Evolutionary conservation across 352 stramenopile species (phyloP).

Genomic region (Phytophthora pluvialis): DNA sequence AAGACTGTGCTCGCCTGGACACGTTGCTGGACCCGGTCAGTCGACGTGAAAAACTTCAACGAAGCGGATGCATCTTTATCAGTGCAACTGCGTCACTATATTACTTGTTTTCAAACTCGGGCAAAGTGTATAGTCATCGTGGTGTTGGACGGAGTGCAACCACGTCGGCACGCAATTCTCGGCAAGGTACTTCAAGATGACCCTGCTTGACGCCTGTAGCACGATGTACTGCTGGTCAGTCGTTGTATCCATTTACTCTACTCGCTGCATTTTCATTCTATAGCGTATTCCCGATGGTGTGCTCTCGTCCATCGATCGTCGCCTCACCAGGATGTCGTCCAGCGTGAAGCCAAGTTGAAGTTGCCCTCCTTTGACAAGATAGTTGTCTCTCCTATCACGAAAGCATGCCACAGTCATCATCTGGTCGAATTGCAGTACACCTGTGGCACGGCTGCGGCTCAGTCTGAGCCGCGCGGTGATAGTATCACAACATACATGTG

Average conservation of each 20-base stretch:
- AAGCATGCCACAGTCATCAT: conserved; percentile 11
- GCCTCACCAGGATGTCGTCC: background rate
- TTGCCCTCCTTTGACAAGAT: conserved; percentile 6
- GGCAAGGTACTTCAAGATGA: conserved; percentile 2
- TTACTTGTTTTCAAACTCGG: too few species aligned
- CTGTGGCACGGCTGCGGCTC: background rate
- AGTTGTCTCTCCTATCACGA: background rate
- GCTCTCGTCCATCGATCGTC: too few species aligned
- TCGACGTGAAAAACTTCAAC: too few species aligned
- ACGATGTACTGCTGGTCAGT: too few species aligned
- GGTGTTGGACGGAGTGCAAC: background rate
- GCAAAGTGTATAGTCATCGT: background rate
- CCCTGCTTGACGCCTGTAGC: too few species aligned
- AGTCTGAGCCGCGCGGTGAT: background rate
- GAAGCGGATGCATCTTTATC: too few species aligned
- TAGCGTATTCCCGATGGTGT: too few species aligned
- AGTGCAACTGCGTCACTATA: too few species aligned
- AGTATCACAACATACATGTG: background rate
- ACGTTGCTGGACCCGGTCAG: too few species aligned
- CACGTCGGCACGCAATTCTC: conserved; percentile 20
- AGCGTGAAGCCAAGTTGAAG: conserved; percentile 10
- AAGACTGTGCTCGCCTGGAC: too few species aligned
- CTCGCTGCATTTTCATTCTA: background rate
- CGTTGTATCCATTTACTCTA: background rate
- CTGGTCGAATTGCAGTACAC: conserved; percentile 15